Base-by-base conservation (phyloP, 2,329 filamentous ascomycete genomes). In the Claviceps cyperi region DNA sequence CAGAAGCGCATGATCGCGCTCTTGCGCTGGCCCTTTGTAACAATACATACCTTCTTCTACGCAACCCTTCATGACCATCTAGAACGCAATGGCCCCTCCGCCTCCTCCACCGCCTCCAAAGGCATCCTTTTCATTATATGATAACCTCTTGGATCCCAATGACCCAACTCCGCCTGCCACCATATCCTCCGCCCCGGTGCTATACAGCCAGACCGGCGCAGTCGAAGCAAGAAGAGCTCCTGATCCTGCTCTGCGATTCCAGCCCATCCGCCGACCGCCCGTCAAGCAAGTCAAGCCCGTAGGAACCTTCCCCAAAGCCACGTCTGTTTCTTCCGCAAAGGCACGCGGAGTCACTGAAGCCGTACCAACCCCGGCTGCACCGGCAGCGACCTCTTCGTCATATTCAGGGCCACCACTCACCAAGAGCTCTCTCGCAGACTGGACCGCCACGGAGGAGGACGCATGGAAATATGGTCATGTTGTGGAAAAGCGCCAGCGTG, bases 181-280 rank as follows among this genome's bases (percentile, higher is more conserved):
- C n/a, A 86, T 91, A 58, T 87, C 85, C 15, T 79, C 83, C 58
- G 84, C 79, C 1, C 85, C 87, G 0, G 80, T 90, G 48, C 74
- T 83, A 50, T 90, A 89, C 66, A 80, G 79, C 54, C 67, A 81
- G 58, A 64, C 69, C 52, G 69, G 71, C 19, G 70, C 73, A 19
- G 59, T 63, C 52, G 69, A 77, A 57, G 55, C 71, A 11, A 89
- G 83, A 65, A 87, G 85, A 66, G 71, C 68, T 14, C 56, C 71
- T 44, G 72, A 76, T 49, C 64, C 72, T 65, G 80, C 85, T 60
- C 74, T 94, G 55, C 84, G 84, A 65, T 94, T 94, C 70, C 87
- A 94, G 64, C 88, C 88, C 48, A 89, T 89, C 56, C 86, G 86
- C 60, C 79, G 86, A 53, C 86, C 86, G 22, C 80, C 88, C 59